These are phyloP conservation scores for Mercurialis annua DNA, from an alignment of 345 rosid species.

Conservation along the genomic window DNA sequence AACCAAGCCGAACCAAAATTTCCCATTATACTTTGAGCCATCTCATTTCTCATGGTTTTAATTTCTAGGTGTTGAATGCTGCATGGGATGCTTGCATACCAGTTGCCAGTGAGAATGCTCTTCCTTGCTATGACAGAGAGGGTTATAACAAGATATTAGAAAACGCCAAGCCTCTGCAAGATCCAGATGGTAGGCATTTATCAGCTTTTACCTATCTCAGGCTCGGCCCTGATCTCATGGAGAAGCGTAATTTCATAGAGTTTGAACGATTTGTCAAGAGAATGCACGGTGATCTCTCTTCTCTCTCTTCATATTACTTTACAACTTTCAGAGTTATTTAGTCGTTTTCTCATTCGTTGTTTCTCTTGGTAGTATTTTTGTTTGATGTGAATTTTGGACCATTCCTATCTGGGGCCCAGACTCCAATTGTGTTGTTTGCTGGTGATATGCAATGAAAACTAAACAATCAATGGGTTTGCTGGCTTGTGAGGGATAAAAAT, in stretches of 20 bases:
- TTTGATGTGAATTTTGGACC: no score
- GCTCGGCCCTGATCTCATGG: conserved; percentile 64
- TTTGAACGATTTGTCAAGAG: conserved; percentile 75
- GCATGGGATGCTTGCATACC: conserved; percentile 76
- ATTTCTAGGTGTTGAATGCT: conserved; percentile 70
- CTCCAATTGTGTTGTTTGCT: not conserved
- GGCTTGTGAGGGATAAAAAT: no score
- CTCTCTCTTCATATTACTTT: no score
- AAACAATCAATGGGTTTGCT: no score
- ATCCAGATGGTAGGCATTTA: conserved; percentile 80
- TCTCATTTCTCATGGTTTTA: not conserved
- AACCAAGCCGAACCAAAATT: not conserved
- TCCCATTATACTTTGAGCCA: not conserved
- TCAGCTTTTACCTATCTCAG: conserved; percentile 72
- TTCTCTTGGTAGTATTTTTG: no score
- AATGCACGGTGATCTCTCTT: conserved; percentile 67
- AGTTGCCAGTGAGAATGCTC: conserved; percentile 67
- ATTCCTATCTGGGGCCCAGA: no score
- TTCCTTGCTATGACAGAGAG: conserved; percentile 67
- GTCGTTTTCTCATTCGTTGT: no score
- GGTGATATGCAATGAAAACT: no score
- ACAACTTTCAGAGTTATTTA: no score
- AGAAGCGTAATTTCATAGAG: conserved; percentile 63
- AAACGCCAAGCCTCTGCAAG: conserved; percentile 57
- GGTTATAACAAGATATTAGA: conserved; percentile 72